Evolutionary conservation across 2,329 filamentous ascomycete species (phyloP).

Genomic region (Xylariomycetidae sp.): DNA sequence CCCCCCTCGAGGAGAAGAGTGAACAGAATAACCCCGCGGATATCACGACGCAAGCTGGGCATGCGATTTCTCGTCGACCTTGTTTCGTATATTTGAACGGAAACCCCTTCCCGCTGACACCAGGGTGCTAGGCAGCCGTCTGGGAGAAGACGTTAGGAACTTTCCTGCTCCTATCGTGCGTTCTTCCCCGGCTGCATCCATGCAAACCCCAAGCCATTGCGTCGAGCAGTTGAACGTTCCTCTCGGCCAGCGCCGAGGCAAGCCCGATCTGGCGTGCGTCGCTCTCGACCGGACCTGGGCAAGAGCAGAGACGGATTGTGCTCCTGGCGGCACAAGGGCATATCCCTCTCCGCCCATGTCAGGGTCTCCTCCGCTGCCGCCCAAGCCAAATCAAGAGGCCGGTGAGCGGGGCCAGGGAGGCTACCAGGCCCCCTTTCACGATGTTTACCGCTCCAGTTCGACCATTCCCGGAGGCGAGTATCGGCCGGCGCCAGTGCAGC

Average conservation of each 20-base stretch:
- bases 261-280: conserved; percentile 48
- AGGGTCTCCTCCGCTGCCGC: conserved; percentile 57
- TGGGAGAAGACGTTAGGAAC: conserved; percentile 22
- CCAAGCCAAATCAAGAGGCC: conserved; percentile 52
- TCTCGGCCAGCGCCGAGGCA: conserved; percentile 54
- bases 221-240: conserved; percentile 38
- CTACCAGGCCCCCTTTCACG: conserved; percentile 40
- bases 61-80: too few species aligned
- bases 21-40: too few species aligned
- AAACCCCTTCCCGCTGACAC: conserved; percentile 10
- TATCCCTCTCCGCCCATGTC: conserved; percentile 73
- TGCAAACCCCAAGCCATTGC: conserved; percentile 45
- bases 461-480: conserved; percentile 31
- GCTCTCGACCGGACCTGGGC: conserved; percentile 51
- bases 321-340: conserved; percentile 49
- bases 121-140: conserved; percentile 14
- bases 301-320: conserved; percentile 47
- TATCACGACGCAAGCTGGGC: too few species aligned
- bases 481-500: conserved; percentile 27
- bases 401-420: conserved; percentile 47
- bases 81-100: too few species aligned
- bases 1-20: too few species aligned
- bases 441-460: conserved; percentile 42
- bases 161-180: conserved; percentile 18
- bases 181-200: conserved; percentile 35